These are phyloP conservation scores for Ascobolus immersus DNA, from an alignment of 495 filamentous ascomycete species.

Conservation along the genomic window DNA sequence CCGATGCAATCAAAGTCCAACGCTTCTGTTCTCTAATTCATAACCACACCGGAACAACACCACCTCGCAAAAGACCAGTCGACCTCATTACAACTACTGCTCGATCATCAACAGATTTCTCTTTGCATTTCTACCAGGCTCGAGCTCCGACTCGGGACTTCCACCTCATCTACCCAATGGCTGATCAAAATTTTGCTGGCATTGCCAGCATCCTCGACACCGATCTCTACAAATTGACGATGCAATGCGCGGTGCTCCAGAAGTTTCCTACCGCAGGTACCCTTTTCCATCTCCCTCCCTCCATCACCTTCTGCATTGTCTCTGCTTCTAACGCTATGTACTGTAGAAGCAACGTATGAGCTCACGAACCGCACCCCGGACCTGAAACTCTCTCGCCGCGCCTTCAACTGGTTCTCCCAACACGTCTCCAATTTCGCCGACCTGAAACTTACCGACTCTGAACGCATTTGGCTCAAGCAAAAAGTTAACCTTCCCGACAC, in stretches of 20 bases:
- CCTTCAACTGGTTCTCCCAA: slow-evolving; percentile 59
- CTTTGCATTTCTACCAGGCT: no score
- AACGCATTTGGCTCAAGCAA: slow-evolving; percentile 48
- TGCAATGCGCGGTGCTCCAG: slow-evolving; percentile 88
- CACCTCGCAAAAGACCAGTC: no score
- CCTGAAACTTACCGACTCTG: slow-evolving; percentile 51
- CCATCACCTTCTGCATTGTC: neutral
- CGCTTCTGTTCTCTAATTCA: no score
- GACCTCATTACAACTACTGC: no score
- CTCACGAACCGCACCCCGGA: slow-evolving; percentile 89
- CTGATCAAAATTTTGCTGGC: no score
- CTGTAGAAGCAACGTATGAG: slow-evolving; percentile 75
- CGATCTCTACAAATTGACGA: slow-evolving; percentile 93
- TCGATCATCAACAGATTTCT: no score
- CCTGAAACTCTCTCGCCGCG: slow-evolving; percentile 62
- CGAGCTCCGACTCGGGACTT: no score
- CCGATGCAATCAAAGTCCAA: no score
- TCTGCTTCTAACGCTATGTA: no score
- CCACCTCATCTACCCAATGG: no score
- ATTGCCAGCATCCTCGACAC: slow-evolving; percentile 86
- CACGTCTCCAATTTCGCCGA: slow-evolving; percentile 59
- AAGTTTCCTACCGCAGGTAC: slow-evolving; percentile 59
- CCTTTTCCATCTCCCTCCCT: slow-evolving; percentile 15
- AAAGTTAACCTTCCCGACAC: slow-evolving; percentile 56
- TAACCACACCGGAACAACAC: no score